Evolutionary conservation across 2,329 filamentous ascomycete species (phyloP).

Genomic region (Ascocoryne sarcoides): DNA sequence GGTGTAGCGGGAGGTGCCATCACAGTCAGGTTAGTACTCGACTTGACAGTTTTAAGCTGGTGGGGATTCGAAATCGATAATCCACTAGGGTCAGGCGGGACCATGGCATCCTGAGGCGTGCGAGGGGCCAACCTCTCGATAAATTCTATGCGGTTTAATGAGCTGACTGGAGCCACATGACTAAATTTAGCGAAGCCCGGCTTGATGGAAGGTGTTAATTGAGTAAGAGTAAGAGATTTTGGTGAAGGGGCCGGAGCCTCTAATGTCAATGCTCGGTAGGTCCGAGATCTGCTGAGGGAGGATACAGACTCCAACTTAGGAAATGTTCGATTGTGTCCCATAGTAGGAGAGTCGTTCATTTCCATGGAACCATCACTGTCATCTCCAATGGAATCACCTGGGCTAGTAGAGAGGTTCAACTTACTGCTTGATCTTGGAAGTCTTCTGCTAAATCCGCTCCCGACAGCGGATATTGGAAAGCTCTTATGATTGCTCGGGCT

Average conservation of each 20-base stretch:
- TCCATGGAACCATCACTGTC: slow-evolving; percentile 24
- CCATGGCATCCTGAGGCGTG: slow-evolving; percentile 68
- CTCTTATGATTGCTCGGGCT: slow-evolving; percentile 25
- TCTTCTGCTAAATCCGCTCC: slow-evolving; percentile 19
- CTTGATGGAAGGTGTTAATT: slow-evolving; percentile 30
- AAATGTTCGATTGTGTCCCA: slow-evolving; percentile 28
- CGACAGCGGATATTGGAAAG: slow-evolving; percentile 20
- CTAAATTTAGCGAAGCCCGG: slow-evolving; percentile 44
- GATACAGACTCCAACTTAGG: slow-evolving; percentile 31
- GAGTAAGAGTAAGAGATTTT: slow-evolving; percentile 25
- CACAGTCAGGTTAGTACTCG: slow-evolving; percentile 30
- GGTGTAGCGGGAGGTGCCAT: slow-evolving; percentile 72
- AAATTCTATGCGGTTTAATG: slow-evolving; percentile 47
- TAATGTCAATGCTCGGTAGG: slow-evolving; percentile 26
- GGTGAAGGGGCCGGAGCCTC: slow-evolving; percentile 20
- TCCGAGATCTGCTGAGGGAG: slow-evolving; percentile 33
- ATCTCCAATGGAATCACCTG: slow-evolving; percentile 18
- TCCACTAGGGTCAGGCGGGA: slow-evolving; percentile 71
- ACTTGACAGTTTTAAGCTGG: slow-evolving; percentile 21
- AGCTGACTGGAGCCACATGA: slow-evolving; percentile 48
- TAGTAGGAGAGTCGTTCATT: slow-evolving; percentile 26
- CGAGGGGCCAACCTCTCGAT: slow-evolving; percentile 50
- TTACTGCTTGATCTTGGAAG: slow-evolving; percentile 29
- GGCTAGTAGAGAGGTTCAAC: slow-evolving; percentile 25
- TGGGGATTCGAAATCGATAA: slow-evolving; percentile 67